A percentile compares a stretch with the other conserved stretches of the same genome.
These are phyloP conservation scores for Russula compacta DNA, from an alignment of 768 basidiomycete species.

Conservation along the genomic window DNA sequence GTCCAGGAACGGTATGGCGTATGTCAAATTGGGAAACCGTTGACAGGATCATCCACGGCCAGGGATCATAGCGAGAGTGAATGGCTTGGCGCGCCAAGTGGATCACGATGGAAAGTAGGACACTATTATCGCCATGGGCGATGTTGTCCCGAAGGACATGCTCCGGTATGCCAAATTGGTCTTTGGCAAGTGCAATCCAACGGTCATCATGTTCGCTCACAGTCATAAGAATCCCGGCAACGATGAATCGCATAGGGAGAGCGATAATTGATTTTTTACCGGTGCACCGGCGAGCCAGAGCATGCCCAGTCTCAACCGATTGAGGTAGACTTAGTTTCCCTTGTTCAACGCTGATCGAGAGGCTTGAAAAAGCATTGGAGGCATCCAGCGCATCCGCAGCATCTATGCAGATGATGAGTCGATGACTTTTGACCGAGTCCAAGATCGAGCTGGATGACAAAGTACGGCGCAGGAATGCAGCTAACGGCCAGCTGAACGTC, in stretches of 20 bases:
- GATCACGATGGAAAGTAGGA: not conserved
- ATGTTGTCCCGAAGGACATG: not conserved
- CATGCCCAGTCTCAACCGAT: not conserved
- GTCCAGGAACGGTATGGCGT: not conserved
- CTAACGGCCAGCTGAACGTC: not conserved
- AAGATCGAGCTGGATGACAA: not conserved
- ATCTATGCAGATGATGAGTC: not conserved
- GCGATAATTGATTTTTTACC: rapidly evolving
- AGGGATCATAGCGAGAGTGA: rapidly evolving
- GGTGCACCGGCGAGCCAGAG: not conserved
- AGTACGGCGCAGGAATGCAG: not conserved
- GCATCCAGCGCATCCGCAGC: not conserved
- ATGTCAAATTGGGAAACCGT: not conserved
- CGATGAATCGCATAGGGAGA: rapidly evolving
- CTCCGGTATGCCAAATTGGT: not conserved
- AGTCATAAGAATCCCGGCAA: not conserved
- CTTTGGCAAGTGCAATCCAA: not conserved
- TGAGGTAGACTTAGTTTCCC: too few species aligned
- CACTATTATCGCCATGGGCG: not conserved
- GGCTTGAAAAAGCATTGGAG: too few species aligned
- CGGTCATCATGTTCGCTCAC: not conserved
- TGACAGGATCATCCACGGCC: not conserved
- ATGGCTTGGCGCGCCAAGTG: not conserved
- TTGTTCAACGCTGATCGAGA: too few species aligned
- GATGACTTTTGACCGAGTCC: not conserved